Evolutionary conservation across 75 land plant genomes (phyloP), one percentile per base, ranked within the genome.

Genomic region (Chamaecyparis obtusa): DNA sequence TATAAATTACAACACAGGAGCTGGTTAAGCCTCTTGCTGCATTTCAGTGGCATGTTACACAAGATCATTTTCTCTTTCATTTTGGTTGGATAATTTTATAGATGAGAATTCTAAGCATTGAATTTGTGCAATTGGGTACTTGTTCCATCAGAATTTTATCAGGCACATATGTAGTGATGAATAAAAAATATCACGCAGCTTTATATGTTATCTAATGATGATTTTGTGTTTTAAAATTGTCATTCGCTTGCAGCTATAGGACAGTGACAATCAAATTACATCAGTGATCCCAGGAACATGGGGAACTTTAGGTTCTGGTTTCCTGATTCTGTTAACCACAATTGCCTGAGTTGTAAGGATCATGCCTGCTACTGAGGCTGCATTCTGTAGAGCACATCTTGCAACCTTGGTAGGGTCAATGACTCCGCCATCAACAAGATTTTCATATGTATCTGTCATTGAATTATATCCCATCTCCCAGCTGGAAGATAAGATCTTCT

Each of bases 351-450:
- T 94, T 37, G 92, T 95, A 14, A 98, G 88, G 71, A 96, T 89
- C 87, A 95, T 87, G n/a, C 99, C 99, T 7, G 97, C 97, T 36
- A 98, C 91, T 3, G 97, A 98, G 19, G 94, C 99, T 64, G 99
- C 99, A 90, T 93, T 96, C 87, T 96, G 93, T 43, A 98, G 92
- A 67, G 99, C 97, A 87, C 97, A 95, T 76, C 98, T 92, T 27
- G 93, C 87, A 46, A 96, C 97, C 86, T 91, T 94, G 17, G 95
- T 92, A 87, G 99, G 97, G 87, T 98, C 99, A 24, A 94, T 86
- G 0, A 96, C 97, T 13, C 99, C 97, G 36, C 96, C 87, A 83
- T 35, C 86, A 2, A 96, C 49, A 32, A 98, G 93, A 83, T 96
- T 89, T 88, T 98, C 99, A 84, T 92, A 98, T 48, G 79, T 89